phyloP scores from a whole-genome alignment of 2,329 filamentous ascomycete species.

The Penicillium hesseltinei region DNA sequence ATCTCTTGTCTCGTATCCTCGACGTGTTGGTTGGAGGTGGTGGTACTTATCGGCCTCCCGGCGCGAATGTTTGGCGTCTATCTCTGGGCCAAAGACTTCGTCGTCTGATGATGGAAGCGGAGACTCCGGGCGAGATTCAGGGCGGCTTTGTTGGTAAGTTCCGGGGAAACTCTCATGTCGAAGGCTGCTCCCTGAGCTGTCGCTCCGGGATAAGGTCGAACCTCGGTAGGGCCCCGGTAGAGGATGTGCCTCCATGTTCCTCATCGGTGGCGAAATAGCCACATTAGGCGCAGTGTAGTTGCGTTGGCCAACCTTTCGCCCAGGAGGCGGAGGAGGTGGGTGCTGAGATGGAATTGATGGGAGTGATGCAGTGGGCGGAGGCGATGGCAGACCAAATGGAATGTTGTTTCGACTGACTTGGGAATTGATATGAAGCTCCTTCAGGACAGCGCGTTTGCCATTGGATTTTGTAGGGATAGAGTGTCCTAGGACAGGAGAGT shows the following conservation, averaged over 20 bases:
- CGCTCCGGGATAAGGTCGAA: conserved; percentile 22
- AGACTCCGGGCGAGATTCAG: conserved; percentile 34
- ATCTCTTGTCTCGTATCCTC: conserved; percentile 14
- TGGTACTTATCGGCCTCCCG: conserved; percentile 16
- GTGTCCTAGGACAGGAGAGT: conserved; percentile 24
- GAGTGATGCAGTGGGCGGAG: conserved; percentile 29
- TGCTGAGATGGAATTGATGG: conserved; percentile 24
- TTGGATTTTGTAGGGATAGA: neutral
- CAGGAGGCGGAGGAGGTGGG: conserved; percentile 13
- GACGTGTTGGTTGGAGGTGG: conserved; percentile 9
- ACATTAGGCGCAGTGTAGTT: conserved; percentile 19
- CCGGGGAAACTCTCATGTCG: conserved; percentile 22
- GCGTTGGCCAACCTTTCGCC: conserved; percentile 11
- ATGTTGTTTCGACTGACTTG: conserved; percentile 16
- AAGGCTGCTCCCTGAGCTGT: conserved; percentile 27
- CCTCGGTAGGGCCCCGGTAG: conserved; percentile 12
- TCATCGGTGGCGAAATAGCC: neutral
- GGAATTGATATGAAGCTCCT: conserved; percentile 15
- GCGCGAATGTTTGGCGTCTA: conserved; percentile 10
- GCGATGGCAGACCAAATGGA: conserved; percentile 26
- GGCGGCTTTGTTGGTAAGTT: conserved; percentile 15
- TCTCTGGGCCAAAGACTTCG: conserved; percentile 29
- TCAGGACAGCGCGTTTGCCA: conserved; percentile 12
- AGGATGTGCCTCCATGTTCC: conserved; percentile 12
- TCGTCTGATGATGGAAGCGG: conserved; percentile 44